phyloP scores from a whole-genome alignment of 129 eudicot species.

The Smallanthus sonchifolius region DNA sequence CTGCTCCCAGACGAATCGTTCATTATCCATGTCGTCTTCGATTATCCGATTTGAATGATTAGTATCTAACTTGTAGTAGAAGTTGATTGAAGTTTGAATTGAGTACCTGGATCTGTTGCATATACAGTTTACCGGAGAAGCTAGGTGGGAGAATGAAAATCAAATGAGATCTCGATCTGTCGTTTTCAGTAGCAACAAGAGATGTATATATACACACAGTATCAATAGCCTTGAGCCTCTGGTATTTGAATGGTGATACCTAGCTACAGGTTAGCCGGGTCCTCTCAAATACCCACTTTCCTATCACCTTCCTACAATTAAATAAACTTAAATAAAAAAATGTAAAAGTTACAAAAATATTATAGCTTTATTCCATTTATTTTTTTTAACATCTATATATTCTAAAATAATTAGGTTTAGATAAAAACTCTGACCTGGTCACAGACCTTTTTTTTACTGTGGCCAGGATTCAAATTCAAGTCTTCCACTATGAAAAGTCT shows the following conservation, averaged over 20 bases:
- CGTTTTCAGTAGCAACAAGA: neutral
- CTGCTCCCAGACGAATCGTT: constrained; percentile 11
- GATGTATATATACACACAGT: constrained; percentile 1
- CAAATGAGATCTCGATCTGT: neutral
- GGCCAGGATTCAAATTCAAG: too few species aligned
- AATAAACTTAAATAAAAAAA: neutral
- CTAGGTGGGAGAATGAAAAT: neutral
- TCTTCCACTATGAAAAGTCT: too few species aligned
- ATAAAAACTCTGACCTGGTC: too few species aligned
- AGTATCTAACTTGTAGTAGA: neutral
- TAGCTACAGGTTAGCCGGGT: constrained; percentile 6
- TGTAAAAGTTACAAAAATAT: neutral
- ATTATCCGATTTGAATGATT: neutral
- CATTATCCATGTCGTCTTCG: constrained; percentile 18
- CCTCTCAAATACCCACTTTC: constrained; percentile 17
- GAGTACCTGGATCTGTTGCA: neutral
- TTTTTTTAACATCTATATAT: too few species aligned
- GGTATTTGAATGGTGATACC: constrained; percentile 17
- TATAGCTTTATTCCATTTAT: too few species aligned
- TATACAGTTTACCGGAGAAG: neutral
- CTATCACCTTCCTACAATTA: constrained; percentile 21
- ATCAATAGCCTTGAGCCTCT: neutral
- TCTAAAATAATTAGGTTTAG: too few species aligned
- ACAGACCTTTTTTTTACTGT: too few species aligned
- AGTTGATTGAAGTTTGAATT: constrained; percentile 5